Base-by-base conservation (phyloP, 2,329 filamentous ascomycete genomes). In the Colletotrichum eremochloae region DNA sequence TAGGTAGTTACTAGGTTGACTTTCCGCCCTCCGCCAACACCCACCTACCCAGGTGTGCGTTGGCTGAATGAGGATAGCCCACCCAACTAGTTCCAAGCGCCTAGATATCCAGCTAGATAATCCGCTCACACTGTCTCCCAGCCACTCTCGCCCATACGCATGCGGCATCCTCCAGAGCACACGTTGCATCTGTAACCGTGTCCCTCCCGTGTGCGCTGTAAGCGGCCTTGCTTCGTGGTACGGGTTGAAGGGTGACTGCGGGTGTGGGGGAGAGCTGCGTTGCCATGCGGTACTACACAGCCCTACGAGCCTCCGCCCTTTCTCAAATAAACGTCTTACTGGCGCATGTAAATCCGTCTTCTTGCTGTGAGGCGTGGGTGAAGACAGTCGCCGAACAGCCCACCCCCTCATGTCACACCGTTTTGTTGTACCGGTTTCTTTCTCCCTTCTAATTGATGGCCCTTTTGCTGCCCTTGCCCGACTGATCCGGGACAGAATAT, bases 221-320 rank as follows among this genome's bases (percentile, higher is more conserved):
- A 42, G 5, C 31, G 18, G 36, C 18, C 18, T 36, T 55, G 12
- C 18, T 18, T 8, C 53, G 20, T n/a, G 33, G 33, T 24, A n/a
- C 2, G 33, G 6, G 20, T 44, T 18, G 40, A 42, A 42, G 40
- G 40, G 44, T 8, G 44, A 56, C 8, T 3, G 31, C 12, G 31
- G 20, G 33, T 57, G 33, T 40, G 33, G 20, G n/a, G 33, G 33
- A 57, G 5, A 24, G 20, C n/a, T 57, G 33, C 36, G 20, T 24
- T 40, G 53, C 33, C 36, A n/a, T 57, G 8, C 33, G 14, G 29
- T 53, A 11, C 5, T 15, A 20, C 29, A 53, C 62, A 69, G 67
- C 67, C 67, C 67, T 69, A 69, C 44, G 62, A 66, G 53, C 61
- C 67, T 65, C 57, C 36, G 44, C 53, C 56, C 50, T 24, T 60